A percentile compares a stretch with the other conserved stretches of the same genome.
phyloP scores from a whole-genome alignment of 495 filamentous ascomycete species.

The Acidiella bohemica region DNA sequence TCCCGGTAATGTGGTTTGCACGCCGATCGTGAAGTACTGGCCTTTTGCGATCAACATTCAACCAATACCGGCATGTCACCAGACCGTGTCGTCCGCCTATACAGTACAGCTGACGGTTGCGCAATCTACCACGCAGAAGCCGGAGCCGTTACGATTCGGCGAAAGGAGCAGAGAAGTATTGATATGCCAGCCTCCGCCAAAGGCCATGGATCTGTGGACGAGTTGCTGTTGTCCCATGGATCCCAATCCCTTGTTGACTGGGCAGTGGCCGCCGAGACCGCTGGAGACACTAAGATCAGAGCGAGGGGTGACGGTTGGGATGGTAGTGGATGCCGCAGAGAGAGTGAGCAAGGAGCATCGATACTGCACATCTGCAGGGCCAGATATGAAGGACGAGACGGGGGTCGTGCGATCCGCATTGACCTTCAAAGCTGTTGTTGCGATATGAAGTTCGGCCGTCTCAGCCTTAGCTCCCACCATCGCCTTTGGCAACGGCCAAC shows the following conservation, averaged over 20 bases:
- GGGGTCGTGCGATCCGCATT: background rate
- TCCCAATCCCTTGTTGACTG: background rate
- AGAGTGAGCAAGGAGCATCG: background rate
- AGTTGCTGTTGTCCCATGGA: background rate
- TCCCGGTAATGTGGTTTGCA: background rate
- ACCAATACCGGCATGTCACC: no score
- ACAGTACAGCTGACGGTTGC: no score
- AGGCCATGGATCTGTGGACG: background rate
- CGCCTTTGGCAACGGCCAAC: no score
- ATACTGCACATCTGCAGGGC: background rate
- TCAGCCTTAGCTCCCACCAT: no score
- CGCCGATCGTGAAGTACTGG: background rate
- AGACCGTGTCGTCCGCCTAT: no score
- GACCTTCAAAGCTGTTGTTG: background rate
- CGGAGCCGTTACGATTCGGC: background rate
- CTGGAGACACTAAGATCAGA: background rate
- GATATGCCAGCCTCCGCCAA: background rate
- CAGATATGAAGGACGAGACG: background rate
- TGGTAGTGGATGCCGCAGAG: background rate
- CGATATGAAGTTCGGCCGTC: no score
- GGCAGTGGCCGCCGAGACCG: background rate
- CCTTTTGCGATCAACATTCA: background rate
- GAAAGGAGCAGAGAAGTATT: background rate
- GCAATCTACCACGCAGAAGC: no score
- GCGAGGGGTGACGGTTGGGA: background rate